Evolutionary conservation across 768 basidiomycete species (phyloP), one percentile per base, ranked within the genome.

Genomic region (Boletales sp.): DNA sequence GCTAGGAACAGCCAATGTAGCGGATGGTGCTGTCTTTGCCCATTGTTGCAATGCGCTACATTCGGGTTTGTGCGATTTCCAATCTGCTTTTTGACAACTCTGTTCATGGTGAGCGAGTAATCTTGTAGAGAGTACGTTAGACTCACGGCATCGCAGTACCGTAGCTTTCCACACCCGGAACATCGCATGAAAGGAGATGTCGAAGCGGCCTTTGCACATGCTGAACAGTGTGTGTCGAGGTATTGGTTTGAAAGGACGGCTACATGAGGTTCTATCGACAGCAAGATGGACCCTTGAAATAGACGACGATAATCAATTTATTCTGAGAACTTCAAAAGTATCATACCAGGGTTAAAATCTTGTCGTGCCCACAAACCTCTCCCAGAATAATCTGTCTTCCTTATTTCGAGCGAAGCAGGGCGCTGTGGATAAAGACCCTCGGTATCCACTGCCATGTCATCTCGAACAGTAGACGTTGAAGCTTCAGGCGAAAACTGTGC

Each of bases 71-170:
- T 96, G 94, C 3, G 78, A 33, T 0, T 60, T 18, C 93, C 91
- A 93, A 57, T 90, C 91, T 28, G 65, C 62, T 36, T 70, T 81
- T 71, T 92, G 90, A 59, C 90, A 93, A 35, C 84, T 90, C 57
- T 59, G 34, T 40, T 35, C 33, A 25, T 44, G 30, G 10, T 38
- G 38, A 56, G 37, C 31, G 18, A 50, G 36, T 15, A 14, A n/a
- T 18, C 12, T 33, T 31, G 33, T 5, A n/a, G 13, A 1, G 18
- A 32, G 28, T 13, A 11, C 14, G 18, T 17, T 9, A 42, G 13
- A 69, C 84, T 34, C 61, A 92, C 90, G 14, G 72, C 54, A 47
- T 84, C 78, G 62, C 95, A 97, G 59, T 97, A 98, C 60, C 80
- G 76, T 1, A 90, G 62, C 0, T 71, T 68, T 43, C 78, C 79